Evolutionary conservation across 208 protist genomes (phyloP).

Genomic region (Naegleria fowleri): DNA sequence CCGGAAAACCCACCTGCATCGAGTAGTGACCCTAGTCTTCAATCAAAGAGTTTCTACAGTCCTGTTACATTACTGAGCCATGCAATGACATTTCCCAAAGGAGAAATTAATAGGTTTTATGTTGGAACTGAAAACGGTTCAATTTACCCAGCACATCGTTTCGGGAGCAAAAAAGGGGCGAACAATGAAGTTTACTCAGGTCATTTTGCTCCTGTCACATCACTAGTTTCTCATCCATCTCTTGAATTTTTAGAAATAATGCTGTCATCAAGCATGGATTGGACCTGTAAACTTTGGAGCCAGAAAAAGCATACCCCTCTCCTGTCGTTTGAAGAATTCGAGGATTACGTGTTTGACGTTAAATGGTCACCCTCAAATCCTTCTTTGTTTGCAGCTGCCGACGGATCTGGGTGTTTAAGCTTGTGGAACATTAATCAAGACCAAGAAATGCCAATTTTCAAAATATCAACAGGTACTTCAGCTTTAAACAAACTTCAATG

Average conservation of each 20-base stretch:
- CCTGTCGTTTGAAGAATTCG: constrained; percentile 42
- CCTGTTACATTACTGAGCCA: background rate
- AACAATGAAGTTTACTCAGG: background rate
- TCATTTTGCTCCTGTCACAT: constrained; percentile 13
- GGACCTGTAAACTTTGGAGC: constrained; percentile 42
- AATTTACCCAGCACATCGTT: background rate
- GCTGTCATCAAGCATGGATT: constrained; percentile 40
- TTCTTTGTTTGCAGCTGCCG: constrained; percentile 37
- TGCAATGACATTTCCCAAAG: constrained; percentile 14
- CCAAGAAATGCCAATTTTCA: background rate
- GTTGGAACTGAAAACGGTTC: constrained; percentile 10
- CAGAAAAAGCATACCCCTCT: constrained; percentile 26
- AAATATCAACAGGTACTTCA: background rate
- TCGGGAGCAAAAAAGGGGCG: background rate
- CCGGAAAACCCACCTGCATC: background rate
- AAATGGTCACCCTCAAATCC: constrained; percentile 43
- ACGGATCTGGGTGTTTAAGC: constrained; percentile 29
- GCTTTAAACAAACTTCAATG: constrained; percentile 3
- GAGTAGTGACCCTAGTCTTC: background rate
- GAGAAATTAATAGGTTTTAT: constrained; percentile 22
- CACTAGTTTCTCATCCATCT: background rate
- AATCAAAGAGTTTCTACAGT: background rate
- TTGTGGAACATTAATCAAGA: constrained; percentile 4
- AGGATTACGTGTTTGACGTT: constrained; percentile 42
- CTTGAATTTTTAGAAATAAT: constrained; percentile 37